Base-by-base conservation (phyloP, 2,329 filamentous ascomycete species). In the Ceratocystis huliohia region DNA sequence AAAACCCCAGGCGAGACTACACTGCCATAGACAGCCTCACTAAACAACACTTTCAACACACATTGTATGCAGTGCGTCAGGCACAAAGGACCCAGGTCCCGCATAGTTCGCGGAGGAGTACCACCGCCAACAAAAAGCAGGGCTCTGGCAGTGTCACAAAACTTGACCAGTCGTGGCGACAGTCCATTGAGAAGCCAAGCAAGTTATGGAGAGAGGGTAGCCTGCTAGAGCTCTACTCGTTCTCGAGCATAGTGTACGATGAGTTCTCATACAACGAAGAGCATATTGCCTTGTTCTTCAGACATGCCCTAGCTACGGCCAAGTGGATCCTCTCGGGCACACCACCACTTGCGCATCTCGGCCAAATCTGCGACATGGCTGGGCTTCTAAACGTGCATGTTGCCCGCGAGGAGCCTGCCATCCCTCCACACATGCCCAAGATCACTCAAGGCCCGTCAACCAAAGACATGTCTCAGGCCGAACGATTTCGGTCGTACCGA, bases 311-410 rank as follows among this genome's bases (percentile, higher is more conserved):
- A 0, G 73, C 77, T 3, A 69, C 68, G 25, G 71, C 74, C 7
- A 79, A 77, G 64, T 80, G 77, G 78, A 72, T 78, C 41, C 71
- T 80, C 1, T 79, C 78, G 0, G 78, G 75, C 1, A 80, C 78
- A 0, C 77, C 78, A 0, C 75, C 76, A 1, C 72, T 76, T 0
- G 70, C 70, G 3, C 72, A 72, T 17, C 73, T 80, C 3, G 71
- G 69, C 5, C 73, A 76, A 6, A 70, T 79, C 1, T 76, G 75
- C 68, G 70, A 69, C 17, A 74, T 75, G 15, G 76, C 72, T 0
- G 69, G 70, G 1, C 69, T 76, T 1, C 67, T 80, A 37, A 73
- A 74, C 15, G 67, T 78, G 0, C 77, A 79, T 64, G 66, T 80
- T 6, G 77, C 76, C 0, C 72, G 76, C 3, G 71, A 74, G 0